phyloP scores from a whole-genome alignment of 106 monocot genomes.

The Dendrobium officinale region DNA sequence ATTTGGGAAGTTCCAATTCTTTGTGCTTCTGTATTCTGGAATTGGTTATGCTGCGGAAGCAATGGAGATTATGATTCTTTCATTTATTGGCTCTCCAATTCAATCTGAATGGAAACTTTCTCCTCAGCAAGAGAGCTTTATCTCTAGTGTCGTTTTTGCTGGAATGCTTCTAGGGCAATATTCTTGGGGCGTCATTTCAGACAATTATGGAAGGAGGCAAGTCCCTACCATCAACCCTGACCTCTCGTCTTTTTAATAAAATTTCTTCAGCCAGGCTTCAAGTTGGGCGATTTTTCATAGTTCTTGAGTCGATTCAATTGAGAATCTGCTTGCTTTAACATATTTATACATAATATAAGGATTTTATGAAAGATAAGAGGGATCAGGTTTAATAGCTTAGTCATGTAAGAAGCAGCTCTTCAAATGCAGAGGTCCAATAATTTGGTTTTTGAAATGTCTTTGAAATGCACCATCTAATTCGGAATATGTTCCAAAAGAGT shows the following conservation, averaged over 20 bases:
- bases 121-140: conserved; percentile 41
- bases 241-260: not conserved
- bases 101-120: conserved; percentile 43
- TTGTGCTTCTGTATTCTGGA: conserved; percentile 51
- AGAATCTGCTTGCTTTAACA: not conserved
- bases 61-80: conserved; percentile 83
- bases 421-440: too few species aligned
- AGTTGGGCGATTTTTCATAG: not conserved
- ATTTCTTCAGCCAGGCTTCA: not conserved
- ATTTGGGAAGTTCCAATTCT: conserved; percentile 64
- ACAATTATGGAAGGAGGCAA: conserved; percentile 57
- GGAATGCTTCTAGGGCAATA: conserved; percentile 59
- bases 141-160: conserved; percentile 62
- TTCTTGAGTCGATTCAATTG: not conserved
- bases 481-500: too few species aligned
- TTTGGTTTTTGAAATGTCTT: too few species aligned
- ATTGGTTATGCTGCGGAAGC: conserved; percentile 68
- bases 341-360: not conserved
- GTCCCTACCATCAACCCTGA: not conserved
- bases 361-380: not conserved
- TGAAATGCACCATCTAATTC: too few species aligned
- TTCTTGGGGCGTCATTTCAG: conserved; percentile 62
- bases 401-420: too few species aligned
- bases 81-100: conserved; percentile 59
- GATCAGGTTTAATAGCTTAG: too few species aligned